Percentiles rank a stretch among this genome's conserved stretches.
Evolutionary conservation across 768 basidiomycete genomes (phyloP).

Genomic region (Pleurotus cornucopiae): DNA sequence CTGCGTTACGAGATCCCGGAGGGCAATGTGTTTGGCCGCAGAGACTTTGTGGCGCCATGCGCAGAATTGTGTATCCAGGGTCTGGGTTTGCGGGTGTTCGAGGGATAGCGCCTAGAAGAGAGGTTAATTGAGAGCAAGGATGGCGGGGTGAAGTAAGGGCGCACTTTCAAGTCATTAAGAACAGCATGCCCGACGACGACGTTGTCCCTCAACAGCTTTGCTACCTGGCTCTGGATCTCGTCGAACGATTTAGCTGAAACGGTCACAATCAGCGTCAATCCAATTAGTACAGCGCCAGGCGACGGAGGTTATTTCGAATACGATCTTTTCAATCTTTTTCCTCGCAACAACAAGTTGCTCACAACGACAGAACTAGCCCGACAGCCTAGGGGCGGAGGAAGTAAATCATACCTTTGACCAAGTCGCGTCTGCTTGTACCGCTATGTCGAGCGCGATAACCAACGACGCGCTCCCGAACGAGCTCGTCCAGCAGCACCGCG

Average conservation of each 20-base stretch:
- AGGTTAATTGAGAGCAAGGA: not conserved
- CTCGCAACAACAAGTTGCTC: too few species aligned
- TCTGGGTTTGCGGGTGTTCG: conserved; percentile 60
- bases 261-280: not conserved
- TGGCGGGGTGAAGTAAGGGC: conserved; percentile 10
- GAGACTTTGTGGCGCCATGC: conserved; percentile 55
- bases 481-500: conserved; percentile 72
- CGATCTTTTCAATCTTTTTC: too few species aligned
- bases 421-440: conserved; percentile 73
- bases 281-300: not conserved
- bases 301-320: too few species aligned
- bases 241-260: conserved; percentile 68
- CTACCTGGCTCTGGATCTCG: conserved; percentile 75
- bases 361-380: too few species aligned
- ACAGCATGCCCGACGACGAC: conserved; percentile 90
- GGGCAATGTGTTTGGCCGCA: conserved; percentile 61
- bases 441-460: conserved; percentile 91
- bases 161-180: conserved; percentile 83
- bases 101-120: conserved; percentile 55
- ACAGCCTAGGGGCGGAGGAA: not conserved
- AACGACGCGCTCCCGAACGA: conserved; percentile 83
- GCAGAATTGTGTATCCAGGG: conserved; percentile 67
- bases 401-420: conserved; percentile 52
- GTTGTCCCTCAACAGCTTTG: conserved; percentile 72
- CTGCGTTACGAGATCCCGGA: conserved; percentile 75